A percentile compares a stretch with the other conserved stretches of the same genome.
phyloP scores from a whole-genome alignment of 345 rosid species.

The Eucalyptus shirleyi region DNA sequence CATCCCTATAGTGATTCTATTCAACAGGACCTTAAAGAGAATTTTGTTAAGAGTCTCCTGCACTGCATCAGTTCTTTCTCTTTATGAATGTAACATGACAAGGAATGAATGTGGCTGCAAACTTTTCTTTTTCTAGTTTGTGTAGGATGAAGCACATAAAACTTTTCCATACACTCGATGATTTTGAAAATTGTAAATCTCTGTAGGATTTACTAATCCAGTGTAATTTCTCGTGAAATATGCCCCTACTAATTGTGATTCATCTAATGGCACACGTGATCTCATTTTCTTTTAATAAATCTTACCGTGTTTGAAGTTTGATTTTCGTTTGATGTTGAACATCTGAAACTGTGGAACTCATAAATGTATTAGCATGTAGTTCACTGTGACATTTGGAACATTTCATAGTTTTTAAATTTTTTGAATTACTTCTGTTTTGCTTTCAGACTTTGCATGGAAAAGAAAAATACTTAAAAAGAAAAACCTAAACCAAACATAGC shows the following conservation, averaged over 20 bases:
- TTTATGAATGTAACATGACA: background rate
- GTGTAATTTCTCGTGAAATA: background rate
- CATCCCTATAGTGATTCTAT: background rate
- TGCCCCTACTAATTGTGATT: background rate
- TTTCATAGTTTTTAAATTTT: background rate
- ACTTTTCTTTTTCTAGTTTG: background rate
- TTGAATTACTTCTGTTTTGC: background rate
- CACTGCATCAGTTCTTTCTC: background rate
- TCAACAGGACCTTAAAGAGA: background rate
- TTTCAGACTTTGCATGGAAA: background rate
- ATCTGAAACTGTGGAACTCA: background rate
- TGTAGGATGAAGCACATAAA: background rate
- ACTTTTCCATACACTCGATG: background rate
- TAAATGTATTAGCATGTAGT: background rate
- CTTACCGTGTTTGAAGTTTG: background rate
- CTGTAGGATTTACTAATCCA: background rate
- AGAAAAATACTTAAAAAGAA: background rate
- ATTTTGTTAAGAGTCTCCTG: background rate
- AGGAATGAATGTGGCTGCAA: background rate
- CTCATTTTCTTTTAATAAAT: background rate
- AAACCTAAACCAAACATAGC: background rate
- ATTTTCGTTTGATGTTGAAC: background rate
- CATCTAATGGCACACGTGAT: background rate
- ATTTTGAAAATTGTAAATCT: background rate
- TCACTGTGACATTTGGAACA: background rate